A percentile compares a stretch with the other conserved stretches of the same genome.
phyloP scores from a whole-genome alignment of 2,329 filamentous ascomycete genomes.

The Purpureocillium takamizusanense region DNA sequence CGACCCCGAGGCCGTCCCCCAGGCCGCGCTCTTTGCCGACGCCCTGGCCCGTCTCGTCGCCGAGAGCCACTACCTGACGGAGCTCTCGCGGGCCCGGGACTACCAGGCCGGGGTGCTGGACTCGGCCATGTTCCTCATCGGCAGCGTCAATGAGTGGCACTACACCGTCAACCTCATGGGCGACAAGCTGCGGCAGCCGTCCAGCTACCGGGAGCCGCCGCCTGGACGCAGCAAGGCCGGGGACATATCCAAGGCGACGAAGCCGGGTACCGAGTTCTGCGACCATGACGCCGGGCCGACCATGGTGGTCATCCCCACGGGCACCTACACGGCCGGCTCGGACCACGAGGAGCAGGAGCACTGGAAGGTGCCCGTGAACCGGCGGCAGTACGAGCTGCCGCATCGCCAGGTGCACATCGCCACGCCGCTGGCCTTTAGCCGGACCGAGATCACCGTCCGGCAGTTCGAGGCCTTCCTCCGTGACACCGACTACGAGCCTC shows the following conservation, averaged over 20 bases:
- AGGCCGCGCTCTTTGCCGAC: background rate
- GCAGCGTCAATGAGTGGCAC: conserved; percentile 6
- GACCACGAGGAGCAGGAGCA: conserved; percentile 4
- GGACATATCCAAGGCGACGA: background rate
- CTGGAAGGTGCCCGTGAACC: conserved; percentile 4
- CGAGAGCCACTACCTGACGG: conserved; percentile 1
- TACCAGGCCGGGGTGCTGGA: conserved; percentile 2
- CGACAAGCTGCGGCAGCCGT: conserved; percentile 1
- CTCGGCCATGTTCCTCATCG: conserved; percentile 1
- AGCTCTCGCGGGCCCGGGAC: background rate
- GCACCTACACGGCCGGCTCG: conserved; percentile 5
- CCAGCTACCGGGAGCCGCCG: background rate
- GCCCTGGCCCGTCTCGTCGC: conserved; percentile 2
- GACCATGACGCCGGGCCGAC: conserved; percentile 1
- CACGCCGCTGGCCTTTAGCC: conserved; percentile 6
- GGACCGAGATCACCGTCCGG: conserved; percentile 5
- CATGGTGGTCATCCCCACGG: conserved; percentile 8
- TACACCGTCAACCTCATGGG: conserved; percentile 3
- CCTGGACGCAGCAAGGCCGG: background rate
- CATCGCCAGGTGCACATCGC: conserved; percentile 5
- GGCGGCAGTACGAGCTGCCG: conserved; percentile 3
- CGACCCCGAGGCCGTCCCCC: background rate
- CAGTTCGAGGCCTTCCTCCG: conserved; percentile 7
- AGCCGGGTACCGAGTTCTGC: conserved; percentile 4
- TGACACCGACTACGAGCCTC: conserved; percentile 5